These are phyloP conservation scores for Pythium volutum DNA, from an alignment of 352 stramenopile species.

Conservation along the genomic window DNA sequence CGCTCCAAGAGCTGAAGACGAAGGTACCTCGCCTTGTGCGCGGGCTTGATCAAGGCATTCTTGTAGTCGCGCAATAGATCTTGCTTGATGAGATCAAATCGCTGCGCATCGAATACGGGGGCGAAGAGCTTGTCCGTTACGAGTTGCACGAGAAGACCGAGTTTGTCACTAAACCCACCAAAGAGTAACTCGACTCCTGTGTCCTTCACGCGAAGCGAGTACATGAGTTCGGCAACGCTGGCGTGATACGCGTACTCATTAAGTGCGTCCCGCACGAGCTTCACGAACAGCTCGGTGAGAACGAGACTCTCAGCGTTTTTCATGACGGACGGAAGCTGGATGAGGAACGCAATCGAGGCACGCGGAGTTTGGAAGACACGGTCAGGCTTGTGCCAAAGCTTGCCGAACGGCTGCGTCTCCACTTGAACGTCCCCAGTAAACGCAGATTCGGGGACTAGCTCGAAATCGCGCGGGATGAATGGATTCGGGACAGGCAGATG, in stretches of 20 bases:
- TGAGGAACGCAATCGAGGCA: conserved; percentile 52
- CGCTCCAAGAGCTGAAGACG: conserved; percentile 68
- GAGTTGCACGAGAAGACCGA: conserved; percentile 44
- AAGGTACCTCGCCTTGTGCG: conserved; percentile 61
- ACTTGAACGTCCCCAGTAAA: conserved; percentile 23
- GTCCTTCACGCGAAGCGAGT: conserved; percentile 58
- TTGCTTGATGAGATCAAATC: conserved; percentile 48
- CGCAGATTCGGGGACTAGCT: conserved; percentile 31
- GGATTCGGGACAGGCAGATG: conserved; percentile 38
- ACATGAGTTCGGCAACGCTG: conserved; percentile 50
- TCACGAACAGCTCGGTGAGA: conserved; percentile 59
- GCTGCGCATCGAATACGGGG: conserved; percentile 24
- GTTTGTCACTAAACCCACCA: conserved; percentile 67
- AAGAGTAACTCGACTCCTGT: conserved; percentile 60
- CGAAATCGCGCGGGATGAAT: conserved; percentile 71
- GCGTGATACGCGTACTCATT: conserved; percentile 67
- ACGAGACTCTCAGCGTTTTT: conserved; percentile 36
- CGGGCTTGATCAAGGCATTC: conserved; percentile 61
- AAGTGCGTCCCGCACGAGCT: conserved; percentile 56
- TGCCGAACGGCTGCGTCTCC: conserved; percentile 27
- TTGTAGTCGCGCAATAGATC: conserved; percentile 64
- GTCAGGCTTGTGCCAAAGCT: conserved; percentile 75
- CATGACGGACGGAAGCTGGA: conserved; percentile 50
- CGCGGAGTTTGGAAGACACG: conserved; percentile 57
- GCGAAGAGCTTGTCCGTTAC: conserved; percentile 46